A percentile compares a stretch with the other conserved stretches of the same genome.
Evolutionary conservation across 2,329 filamentous ascomycete species (phyloP).

Genomic region (Juglanconis oblonga): DNA sequence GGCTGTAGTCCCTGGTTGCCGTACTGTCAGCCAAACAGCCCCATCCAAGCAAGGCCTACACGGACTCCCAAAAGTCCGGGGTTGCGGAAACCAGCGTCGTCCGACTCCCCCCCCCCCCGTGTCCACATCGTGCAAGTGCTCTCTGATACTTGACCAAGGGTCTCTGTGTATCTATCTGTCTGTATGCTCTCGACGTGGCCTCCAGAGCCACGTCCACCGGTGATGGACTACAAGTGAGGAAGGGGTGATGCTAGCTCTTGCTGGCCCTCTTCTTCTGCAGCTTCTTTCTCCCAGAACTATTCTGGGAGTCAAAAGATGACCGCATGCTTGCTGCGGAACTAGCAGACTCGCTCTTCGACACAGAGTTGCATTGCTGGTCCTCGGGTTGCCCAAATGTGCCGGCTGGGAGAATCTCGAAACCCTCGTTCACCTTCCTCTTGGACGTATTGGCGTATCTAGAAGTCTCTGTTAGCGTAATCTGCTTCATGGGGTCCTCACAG

Average conservation of each 20-base stretch:
- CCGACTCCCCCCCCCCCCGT: too few relatives aligned
- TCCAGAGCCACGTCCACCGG: too few relatives aligned
- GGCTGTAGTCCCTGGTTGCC: too few relatives aligned
- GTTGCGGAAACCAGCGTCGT: too few relatives aligned
- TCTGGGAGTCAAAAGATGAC: conserved; percentile 11
- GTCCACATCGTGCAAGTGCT: too few relatives aligned
- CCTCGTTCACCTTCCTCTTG: conserved; percentile 34
- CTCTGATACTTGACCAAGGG: too few relatives aligned
- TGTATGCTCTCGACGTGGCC: too few relatives aligned
- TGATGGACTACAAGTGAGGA: too few relatives aligned
- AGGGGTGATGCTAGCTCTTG: not conserved
- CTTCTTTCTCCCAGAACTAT: conserved; percentile 2
- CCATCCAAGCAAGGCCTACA: too few relatives aligned
- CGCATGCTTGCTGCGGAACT: conserved; percentile 1
- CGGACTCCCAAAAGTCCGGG: too few relatives aligned
- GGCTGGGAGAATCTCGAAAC: conserved; percentile 37
- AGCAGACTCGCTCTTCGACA: not conserved
- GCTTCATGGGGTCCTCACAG: not conserved
- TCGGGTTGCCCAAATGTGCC: conserved; percentile 30
- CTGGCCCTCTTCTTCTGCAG: conserved; percentile 15
- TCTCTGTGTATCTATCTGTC: too few relatives aligned
- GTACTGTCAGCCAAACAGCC: too few relatives aligned
- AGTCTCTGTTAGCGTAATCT: not conserved
- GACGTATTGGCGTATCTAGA: conserved; percentile 30
- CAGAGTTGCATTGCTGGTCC: not conserved